phyloP scores from a whole-genome alignment of 306 rosid genomes.

The Alnus rubra region DNA sequence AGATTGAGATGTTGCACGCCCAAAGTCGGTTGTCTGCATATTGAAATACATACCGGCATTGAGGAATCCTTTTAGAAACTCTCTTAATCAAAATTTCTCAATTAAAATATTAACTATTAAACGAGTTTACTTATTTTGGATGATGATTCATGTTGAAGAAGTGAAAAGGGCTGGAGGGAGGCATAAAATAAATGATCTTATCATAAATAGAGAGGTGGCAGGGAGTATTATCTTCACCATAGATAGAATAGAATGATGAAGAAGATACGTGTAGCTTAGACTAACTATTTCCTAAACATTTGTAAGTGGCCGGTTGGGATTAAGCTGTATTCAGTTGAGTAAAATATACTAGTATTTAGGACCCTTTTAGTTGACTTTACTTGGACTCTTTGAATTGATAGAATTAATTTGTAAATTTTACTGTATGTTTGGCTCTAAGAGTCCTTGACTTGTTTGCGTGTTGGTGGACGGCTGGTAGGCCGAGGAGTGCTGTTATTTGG shows the following conservation, averaged over 20 bases:
- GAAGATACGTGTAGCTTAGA: neutral
- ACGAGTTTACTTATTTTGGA: neutral
- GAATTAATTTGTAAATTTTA: neutral
- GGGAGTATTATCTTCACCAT: neutral
- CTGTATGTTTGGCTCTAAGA: neutral
- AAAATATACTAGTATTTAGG: neutral
- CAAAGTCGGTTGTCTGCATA: neutral
- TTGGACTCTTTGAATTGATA: neutral
- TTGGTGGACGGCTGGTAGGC: too few species aligned
- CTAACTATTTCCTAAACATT: neutral
- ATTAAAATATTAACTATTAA: neutral
- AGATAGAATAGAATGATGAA: neutral
- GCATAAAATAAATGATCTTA: neutral
- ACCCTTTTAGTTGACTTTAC: neutral
- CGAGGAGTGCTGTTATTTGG: too few species aligned
- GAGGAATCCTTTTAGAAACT: neutral
- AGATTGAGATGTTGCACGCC: neutral
- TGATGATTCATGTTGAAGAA: neutral
- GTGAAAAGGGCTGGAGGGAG: neutral
- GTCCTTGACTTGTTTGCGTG: too few species aligned
- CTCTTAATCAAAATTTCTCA: neutral
- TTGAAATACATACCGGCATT: neutral
- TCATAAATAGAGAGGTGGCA: neutral
- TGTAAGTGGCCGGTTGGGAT: too few species aligned
- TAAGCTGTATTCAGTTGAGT: neutral